A percentile compares a stretch with the other conserved stretches of the same genome.
Conservation (phyloP, 306 rosid genomes). For the Quercus parvula region DNA sequence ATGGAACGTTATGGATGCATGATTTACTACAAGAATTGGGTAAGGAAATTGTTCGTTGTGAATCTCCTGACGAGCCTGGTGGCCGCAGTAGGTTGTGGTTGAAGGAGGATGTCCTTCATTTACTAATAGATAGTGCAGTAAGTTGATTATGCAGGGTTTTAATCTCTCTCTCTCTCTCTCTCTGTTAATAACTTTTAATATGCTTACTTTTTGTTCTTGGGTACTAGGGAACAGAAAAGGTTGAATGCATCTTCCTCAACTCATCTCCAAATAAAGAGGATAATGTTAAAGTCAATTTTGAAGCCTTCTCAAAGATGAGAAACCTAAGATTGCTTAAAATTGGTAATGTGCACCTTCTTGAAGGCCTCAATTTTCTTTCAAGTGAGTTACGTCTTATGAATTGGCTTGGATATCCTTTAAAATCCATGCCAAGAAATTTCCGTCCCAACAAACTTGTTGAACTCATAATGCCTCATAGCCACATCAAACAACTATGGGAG, state of each 20-base stretch:
- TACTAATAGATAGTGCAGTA: not conserved
- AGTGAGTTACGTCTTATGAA: constrained; percentile 14
- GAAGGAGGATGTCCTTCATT: not conserved
- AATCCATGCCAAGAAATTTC: constrained; percentile 20
- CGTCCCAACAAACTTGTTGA: constrained; percentile 6
- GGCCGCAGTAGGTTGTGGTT: not conserved
- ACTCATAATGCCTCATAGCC: constrained; percentile 9
- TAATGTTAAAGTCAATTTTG: not conserved
- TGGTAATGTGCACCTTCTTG: not conserved
- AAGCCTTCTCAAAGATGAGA: constrained; percentile 14
- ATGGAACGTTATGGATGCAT: not conserved
- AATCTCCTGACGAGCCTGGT: not conserved
- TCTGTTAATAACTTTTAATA: not conserved
- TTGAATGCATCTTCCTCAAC: constrained; percentile 21
- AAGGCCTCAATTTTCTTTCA: constrained; percentile 10
- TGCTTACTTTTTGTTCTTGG: too few species aligned
- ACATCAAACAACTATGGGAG: constrained; percentile 23
- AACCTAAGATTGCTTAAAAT: constrained; percentile 16
- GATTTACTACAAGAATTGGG: constrained; percentile 13
- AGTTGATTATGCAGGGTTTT: not conserved
- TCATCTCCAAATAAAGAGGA: not conserved
- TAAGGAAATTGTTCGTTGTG: not conserved
- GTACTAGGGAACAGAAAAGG: constrained; percentile 23
- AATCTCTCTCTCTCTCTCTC: not conserved
- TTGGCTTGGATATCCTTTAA: constrained; percentile 26